Base-by-base conservation (phyloP, 495 filamentous ascomycete species). In the Neurospora sp. region DNA sequence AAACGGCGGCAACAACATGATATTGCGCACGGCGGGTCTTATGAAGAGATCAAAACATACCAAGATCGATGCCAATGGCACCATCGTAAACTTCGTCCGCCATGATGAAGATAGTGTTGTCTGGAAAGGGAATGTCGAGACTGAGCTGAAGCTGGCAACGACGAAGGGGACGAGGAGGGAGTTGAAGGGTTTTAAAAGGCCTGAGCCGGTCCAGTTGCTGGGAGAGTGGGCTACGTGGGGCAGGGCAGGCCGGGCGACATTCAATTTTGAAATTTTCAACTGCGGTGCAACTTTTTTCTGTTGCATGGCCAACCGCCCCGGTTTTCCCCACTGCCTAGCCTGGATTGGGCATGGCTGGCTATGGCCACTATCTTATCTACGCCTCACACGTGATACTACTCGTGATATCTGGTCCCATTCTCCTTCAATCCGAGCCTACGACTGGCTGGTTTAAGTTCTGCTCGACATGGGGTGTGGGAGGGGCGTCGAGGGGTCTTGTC, bases 61-160 rank as follows among this genome's bases (percentile, higher is more conserved):
- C 96, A 83, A 99, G 90, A 91, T 99, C 96, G 85, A 99, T 99
- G 89, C 96, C 96, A 87, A 98, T 94, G 88, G 96, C 96, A 88
- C 96, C 96, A 80, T 98, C 96, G 86, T 97, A 99, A 77, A 95
- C 92, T 90, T 97, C 94, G 85, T 97, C 93, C 82, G 93, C 90
- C 94, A 98, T 81, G 70, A 71, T 77, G 78, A 77, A 62, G 72
- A 71, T 72, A 69, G 74, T 71, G 70, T 71, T 74, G 72, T 40
- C 73, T 69, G 69, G 75, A 69, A 70, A 38, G 39, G 70, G 71
- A 69, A 73, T 69, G 37, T 73, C 75, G 72, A 75, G 72, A 73
- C 75, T 72, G 71, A 71, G 76, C 66, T 76, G 80, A 79, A 75
- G 76, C 73, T 76, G 77, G 77, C 75, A 76, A 72, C 66, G 70